Percentiles rank a stretch among this genome's conserved stretches.
phyloP scores from a whole-genome alignment of 176 grass and related monocot genomes.

The Carex parvula region DNA sequence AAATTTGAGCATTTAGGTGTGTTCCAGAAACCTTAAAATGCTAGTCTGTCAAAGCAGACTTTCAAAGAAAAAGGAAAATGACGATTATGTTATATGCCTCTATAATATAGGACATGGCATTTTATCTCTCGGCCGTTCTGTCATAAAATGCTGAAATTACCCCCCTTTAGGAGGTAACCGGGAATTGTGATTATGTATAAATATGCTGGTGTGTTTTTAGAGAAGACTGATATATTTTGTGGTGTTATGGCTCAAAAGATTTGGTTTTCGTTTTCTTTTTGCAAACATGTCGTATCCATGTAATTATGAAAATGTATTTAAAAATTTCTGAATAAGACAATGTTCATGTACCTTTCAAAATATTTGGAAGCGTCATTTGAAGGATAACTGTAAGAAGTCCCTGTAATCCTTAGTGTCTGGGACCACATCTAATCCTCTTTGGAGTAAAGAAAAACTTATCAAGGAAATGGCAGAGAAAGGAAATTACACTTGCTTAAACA shows the following conservation, averaged over 20 bases:
- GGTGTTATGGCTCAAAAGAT: neutral
- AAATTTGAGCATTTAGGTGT: neutral
- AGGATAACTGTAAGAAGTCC: neutral
- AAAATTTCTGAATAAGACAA: neutral
- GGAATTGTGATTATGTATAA: neutral
- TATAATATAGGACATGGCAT: neutral
- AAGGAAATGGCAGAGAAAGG: neutral
- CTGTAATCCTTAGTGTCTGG: neutral
- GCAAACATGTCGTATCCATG: neutral
- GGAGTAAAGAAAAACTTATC: neutral
- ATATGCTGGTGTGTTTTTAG: neutral
- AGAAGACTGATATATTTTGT: neutral
- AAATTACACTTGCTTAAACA: neutral
- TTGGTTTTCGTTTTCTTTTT: neutral
- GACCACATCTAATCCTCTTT: neutral
- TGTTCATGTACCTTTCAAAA: neutral
- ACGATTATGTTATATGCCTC: neutral
- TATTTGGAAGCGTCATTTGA: neutral
- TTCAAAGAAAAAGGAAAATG: neutral
- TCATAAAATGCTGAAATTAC: neutral
- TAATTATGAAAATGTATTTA: neutral
- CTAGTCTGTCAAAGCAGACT: neutral
- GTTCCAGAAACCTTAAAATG: neutral
- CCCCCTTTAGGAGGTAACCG: neutral
- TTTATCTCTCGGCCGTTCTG: neutral